Evolutionary conservation across 2,329 filamentous ascomycete genomes (phyloP).

Genomic region (Fusarium proliferatum): DNA sequence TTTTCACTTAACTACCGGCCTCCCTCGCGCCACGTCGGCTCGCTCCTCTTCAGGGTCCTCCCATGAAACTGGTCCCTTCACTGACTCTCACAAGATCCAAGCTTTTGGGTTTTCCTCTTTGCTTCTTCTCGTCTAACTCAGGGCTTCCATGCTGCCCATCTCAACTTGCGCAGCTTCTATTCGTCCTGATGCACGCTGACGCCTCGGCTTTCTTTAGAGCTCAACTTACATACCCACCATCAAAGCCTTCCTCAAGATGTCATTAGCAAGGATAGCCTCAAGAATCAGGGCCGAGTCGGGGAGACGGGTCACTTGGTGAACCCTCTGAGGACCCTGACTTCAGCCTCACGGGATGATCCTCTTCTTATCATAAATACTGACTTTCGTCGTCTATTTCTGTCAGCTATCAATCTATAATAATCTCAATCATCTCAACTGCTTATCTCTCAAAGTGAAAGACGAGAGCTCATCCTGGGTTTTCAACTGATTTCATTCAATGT

Average conservation of each 20-base stretch:
- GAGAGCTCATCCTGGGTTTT: conserved; percentile 4
- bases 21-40: conserved; percentile 39
- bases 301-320: conserved; percentile 12
- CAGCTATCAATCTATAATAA: neutral
- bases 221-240: conserved; percentile 34
- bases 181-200: conserved; percentile 10
- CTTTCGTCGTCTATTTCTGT: conserved; percentile 9
- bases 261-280: conserved; percentile 40
- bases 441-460: conserved; percentile 6
- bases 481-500: conserved; percentile 18
- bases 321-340: conserved; percentile 10
- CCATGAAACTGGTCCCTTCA: conserved; percentile 38
- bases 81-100: conserved; percentile 31
- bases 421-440: neutral
- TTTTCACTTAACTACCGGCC: conserved; percentile 26
- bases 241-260: conserved; percentile 31
- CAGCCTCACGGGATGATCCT: conserved; percentile 4
- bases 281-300: conserved; percentile 35
- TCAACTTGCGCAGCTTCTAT: conserved; percentile 4
- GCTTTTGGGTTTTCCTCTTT: conserved; percentile 27
- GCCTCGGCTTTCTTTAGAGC: conserved; percentile 25
- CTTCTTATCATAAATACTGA: conserved; percentile 37
- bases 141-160: conserved; percentile 17
- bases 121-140: conserved; percentile 19
- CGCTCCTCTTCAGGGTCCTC: conserved; percentile 37